These are phyloP conservation scores for Penicillium canariense DNA, from an alignment of 495 filamentous ascomycete genomes.

Conservation along the genomic window DNA sequence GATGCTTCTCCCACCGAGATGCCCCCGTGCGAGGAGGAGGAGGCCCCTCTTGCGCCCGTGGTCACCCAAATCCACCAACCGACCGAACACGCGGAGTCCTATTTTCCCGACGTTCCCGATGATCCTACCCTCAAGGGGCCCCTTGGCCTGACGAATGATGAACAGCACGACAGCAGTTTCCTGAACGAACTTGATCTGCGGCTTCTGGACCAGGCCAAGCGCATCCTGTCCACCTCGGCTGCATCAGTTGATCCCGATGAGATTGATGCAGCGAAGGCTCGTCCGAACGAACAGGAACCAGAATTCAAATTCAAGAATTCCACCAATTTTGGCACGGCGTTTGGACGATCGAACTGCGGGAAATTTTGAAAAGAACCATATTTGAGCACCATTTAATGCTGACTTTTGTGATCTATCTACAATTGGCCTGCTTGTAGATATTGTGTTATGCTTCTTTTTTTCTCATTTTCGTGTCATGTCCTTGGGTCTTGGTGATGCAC, in stretches of 20 bases:
- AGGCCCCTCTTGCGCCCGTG: constrained; percentile 32
- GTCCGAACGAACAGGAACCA: constrained; percentile 48
- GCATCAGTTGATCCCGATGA: constrained; percentile 25
- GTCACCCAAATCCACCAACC: constrained; percentile 33
- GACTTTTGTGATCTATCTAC: constrained; percentile 13
- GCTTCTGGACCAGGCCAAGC: constrained; percentile 41
- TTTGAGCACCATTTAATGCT: constrained; percentile 8
- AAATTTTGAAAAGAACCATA: constrained; percentile 11
- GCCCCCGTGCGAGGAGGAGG: constrained; percentile 17
- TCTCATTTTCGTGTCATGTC: neutral
- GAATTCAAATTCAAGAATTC: constrained; percentile 56
- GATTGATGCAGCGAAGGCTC: constrained; percentile 26
- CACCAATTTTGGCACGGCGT: constrained; percentile 61
- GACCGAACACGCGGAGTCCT: constrained; percentile 39
- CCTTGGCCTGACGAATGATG: constrained; percentile 42
- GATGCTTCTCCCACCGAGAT: constrained; percentile 26
- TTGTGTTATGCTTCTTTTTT: constrained; percentile 7
- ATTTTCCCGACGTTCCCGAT: constrained; percentile 43
- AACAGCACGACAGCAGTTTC: constrained; percentile 42
- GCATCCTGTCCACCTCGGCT: constrained; percentile 21
- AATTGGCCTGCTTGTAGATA: constrained; percentile 13
- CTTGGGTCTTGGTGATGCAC: neutral
- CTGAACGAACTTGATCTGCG: constrained; percentile 43
- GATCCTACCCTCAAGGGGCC: constrained; percentile 48
- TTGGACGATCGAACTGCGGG: constrained; percentile 33